A percentile compares a stretch with the other conserved stretches of the same genome.
Conservation (phyloP, 345 rosid genomes). For the Brassica nigra region DNA sequence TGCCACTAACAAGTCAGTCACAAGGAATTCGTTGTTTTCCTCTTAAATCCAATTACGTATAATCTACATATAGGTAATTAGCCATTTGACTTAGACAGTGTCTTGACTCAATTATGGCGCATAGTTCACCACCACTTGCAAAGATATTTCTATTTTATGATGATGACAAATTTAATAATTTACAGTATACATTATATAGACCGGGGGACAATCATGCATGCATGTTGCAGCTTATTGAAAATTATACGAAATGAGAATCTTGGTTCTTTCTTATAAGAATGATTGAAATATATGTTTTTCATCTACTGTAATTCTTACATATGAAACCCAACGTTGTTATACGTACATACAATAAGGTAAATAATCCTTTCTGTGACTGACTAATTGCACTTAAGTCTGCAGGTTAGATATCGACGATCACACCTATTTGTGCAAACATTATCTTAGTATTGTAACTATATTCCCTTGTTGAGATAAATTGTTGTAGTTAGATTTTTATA, state of each 20-base stretch:
- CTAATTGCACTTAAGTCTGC: slow-evolving; percentile 1
- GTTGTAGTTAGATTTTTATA: neutral
- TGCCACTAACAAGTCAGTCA: slow-evolving; percentile 25
- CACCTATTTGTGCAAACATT: neutral
- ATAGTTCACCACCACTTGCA: slow-evolving; percentile 29
- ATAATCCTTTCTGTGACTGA: neutral
- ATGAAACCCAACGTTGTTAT: neutral
- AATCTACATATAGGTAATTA: neutral
- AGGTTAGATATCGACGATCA: neutral
- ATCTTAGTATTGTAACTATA: neutral
- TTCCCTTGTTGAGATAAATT: neutral
- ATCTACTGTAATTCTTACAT: neutral
- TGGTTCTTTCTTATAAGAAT: neutral
- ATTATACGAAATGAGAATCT: neutral
- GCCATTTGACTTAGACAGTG: slow-evolving; percentile 1
- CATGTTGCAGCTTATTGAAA: slow-evolving; percentile 16
- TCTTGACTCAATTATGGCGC: slow-evolving; percentile 14
- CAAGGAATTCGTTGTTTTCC: neutral
- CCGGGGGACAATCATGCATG: slow-evolving; percentile 15
- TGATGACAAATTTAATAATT: neutral
- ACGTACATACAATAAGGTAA: neutral
- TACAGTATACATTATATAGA: neutral
- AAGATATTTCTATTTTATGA: slow-evolving; percentile 10
- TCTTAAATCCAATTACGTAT: neutral
- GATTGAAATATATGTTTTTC: neutral